These are phyloP conservation scores for Jackrogersella minutella DNA, from an alignment of 495 filamentous ascomycete genomes.

Conservation along the genomic window DNA sequence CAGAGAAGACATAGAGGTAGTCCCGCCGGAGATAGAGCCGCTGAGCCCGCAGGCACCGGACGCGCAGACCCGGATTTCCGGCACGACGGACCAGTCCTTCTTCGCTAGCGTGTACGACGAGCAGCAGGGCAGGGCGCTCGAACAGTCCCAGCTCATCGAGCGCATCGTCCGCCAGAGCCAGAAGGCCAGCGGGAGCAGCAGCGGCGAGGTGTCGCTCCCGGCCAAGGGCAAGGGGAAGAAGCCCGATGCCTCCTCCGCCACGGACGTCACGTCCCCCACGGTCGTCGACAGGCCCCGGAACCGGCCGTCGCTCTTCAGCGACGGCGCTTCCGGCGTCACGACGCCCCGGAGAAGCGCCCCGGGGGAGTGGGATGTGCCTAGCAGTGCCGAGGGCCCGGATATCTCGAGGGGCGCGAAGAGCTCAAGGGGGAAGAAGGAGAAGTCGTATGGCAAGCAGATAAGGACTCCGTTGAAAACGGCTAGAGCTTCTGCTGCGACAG, in stretches of 20 bases:
- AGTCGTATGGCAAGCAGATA: constrained; percentile 29
- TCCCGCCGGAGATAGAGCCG: constrained; percentile 37
- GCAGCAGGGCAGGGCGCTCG: constrained; percentile 34
- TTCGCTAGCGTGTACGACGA: constrained; percentile 38
- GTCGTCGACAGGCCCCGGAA: constrained; percentile 25
- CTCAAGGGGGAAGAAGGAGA: constrained; percentile 25
- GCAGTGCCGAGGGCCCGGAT: constrained; percentile 29
- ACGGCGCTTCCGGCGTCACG: constrained; percentile 29
- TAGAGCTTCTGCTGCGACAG: constrained; percentile 13
- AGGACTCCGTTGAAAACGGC: constrained; percentile 9
- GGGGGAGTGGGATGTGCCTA: constrained; percentile 44
- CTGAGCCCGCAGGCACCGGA: constrained; percentile 32
- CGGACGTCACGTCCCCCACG: constrained; percentile 38
- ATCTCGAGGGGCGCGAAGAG: background rate
- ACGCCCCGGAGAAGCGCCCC: constrained; percentile 36
- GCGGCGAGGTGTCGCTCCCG: constrained; percentile 36
- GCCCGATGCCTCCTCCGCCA: constrained; percentile 34
- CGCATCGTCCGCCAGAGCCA: constrained; percentile 44
- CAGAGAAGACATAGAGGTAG: constrained; percentile 8
- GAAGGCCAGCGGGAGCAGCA: constrained; percentile 40
- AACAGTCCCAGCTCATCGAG: constrained; percentile 41
- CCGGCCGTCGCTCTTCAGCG: constrained; percentile 20
- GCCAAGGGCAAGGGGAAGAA: constrained; percentile 31
- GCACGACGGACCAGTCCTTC: constrained; percentile 40
- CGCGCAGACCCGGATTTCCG: constrained; percentile 18